Base-by-base conservation (phyloP, 345 rosid species). In the Arabis alpina region DNA sequence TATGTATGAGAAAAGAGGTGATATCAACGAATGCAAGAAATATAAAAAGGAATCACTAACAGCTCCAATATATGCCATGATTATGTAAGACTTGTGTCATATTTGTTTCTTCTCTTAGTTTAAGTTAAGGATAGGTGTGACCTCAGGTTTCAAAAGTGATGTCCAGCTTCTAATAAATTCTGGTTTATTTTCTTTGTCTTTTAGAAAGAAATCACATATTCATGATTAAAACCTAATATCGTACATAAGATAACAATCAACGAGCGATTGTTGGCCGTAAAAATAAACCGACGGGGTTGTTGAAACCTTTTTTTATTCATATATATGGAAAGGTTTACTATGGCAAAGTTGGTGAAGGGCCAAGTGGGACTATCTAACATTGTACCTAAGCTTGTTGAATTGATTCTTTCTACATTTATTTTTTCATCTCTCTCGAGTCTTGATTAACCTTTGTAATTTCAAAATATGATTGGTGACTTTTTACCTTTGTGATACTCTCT, bases 321-420 rank as follows among this genome's bases (percentile, higher is more conserved):
- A 61, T 27, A 61, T 45, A 24, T 67, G 62, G 47, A 36, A 61
- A 53, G 57, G 50, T 67, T 60, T 67, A 59, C 14, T 60, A 74
- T 44, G 68, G 68, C 36, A 60, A 74, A 67, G 73, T 74, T 75
- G 74, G 74, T 75, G 78, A 75, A 66, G 30, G 44, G 28, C 74
- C 74, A 75, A 68, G 69, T 68, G 78, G 74, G 64, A 67, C 63
- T 54, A 66, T 75, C 57, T 45, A 61, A 74, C 78, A 74, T 74
- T 66, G 63, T 37, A 74, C 68, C 78, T 74, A 74, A 74, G 68
- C 40, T 10, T 42, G 62, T 57, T 67, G 77, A 74, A 43, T 66
- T 66, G 73, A 74, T 74, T 67, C 73, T 66, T 74, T 74, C 56
- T 52, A 59, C 77, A 74, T 52, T 66, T 74, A 55, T 59, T 66